Base-by-base conservation (phyloP, 345 rosid species). In the Eucalyptus sp. region DNA sequence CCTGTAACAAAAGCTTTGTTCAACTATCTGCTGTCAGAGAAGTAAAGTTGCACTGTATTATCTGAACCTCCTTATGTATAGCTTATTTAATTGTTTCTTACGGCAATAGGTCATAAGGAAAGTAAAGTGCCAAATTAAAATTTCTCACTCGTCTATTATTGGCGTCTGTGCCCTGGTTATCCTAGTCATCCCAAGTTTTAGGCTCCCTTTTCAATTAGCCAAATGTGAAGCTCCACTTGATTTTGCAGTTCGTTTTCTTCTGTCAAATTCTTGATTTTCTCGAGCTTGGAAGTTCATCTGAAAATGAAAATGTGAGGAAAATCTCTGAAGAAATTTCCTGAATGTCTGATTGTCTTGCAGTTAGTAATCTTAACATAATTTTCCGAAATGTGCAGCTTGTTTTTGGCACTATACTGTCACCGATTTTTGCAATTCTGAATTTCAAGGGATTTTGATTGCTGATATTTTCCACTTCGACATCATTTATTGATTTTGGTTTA, bases 31-130 rank as follows among this genome's bases (percentile, higher is more conserved):
- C 44, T 50, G 41, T 44, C 29, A 52, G 37, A 71, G 48, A 7
- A 25, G 62, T 79, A 27, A 22, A 22, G 43, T 50, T 33, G 6
- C 25, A 1, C 24, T 33, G 44, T 68, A 33, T 41, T 7, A 0
- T 68, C 80, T 33, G 80, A 68, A 17, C 7, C 80, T 68, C 0
- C 80, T 68, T 0, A 9, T 17, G 0, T 0, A 33, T 68, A 0
- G 80, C 80, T 68, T 68, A 0, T 68, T 0, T 33, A 16, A 33
- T 68, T 68, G 2, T 33, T 68, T n/a, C 13, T 17, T 17, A 7
- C 13, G 11, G 43, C 24, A 9, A 9, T 33, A 33, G 80, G 25
- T 9, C 44, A 33, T 33, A 33, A 68, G 9, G 80, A 33, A 68
- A 76, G 43, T 0, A 20, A 10, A 20, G 43, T 71, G 46, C 83